Evolutionary conservation across 176 grass and related monocot genomes (phyloP), one percentile per base, ranked within the genome.

Genomic region (Otatea glauca): DNA sequence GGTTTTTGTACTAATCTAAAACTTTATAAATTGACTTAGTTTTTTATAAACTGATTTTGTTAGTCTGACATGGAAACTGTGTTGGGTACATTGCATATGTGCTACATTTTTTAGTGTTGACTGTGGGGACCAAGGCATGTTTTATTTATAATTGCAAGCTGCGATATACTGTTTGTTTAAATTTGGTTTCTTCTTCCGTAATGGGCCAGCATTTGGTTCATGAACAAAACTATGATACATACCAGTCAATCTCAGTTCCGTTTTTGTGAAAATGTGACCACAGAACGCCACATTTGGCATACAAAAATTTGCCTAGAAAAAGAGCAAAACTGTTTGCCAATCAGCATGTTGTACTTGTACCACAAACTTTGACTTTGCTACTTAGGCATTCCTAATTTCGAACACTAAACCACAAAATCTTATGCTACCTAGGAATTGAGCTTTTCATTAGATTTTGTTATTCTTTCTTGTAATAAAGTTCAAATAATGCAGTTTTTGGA

Each of bases 401-500:
- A 62, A 60, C 51, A 61, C 17, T 6, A 49, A 43, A 32, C 12
- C n/a, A 66, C 23, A 75, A 43, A 15, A 63, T 63, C 25, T 17
- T 63, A 70, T 76, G 18, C 8, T 86, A 4, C 51, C 32, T 49
- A n/a, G 27, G 59, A 66, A 43, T 42, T 66, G 11, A 43, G 63
- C 16, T 29, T 78, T 76, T 12, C 77, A 75, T 23, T 37, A 37
- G 60, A 43, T n/a, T 61, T 42, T 83, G n/a, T 42, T 38, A 32
- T 44, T 68, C 63, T 24, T 77, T 24, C 43, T 23, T 62, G 59
- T 84, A 70, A 80, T 61, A 66, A 59, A 2, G 51, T 76, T 88
- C 21, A 53, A 21, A 35, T 82, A 56, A 82, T 95, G 88, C 89
- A 98, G 95, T 93, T 98, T 74, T 58, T 95, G 76, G 95, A 98